Base-by-base conservation (phyloP, 106 monocot genomes). In the Agapanthus africanus region DNA sequence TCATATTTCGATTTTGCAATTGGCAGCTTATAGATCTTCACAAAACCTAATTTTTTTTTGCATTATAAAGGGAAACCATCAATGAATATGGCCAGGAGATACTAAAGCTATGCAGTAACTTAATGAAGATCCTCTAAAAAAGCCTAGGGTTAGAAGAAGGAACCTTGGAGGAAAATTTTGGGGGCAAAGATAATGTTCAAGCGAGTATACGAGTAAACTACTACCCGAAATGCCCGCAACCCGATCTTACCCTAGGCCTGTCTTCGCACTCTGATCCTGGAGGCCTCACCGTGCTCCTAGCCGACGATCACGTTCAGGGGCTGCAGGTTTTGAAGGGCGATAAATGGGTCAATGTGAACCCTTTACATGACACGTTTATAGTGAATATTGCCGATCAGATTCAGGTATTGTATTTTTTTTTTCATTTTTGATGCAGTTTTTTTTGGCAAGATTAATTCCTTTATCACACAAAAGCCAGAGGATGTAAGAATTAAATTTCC, bases 151-250 rank as follows among this genome's bases (percentile, higher is more conserved):
- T 84, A 27, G 80, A 73, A 13, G 28, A 7, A 6, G 66, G 26
- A 2, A 16, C 26, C 27, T 4, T 84, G 35, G 59, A 60, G 62
- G 41, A 50, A 16, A 57, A 67, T 18, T 84, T 80, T 22, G 84
- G 79, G 0, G 80, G 76, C 4, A 47, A 46, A 1, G 79, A 68
- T 3, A 76, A 75, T 2, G 56, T 35, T n/a, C 70, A 70, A 1
- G 80, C 31, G 6, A 67, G 73, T 47, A 40, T 82, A 52, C 61
- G 79, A 51, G 82, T 76, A 57, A 82, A 82, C 46, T 82, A 67
- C 41, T 86, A 82, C 70, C 85, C 85, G 2, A 82, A 54, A 44
- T 86, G 85, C 67, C 85, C 85, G 9, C 85, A 79, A 72, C 85
- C 85, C 30, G 79, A 86, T 2, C 75, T 82, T 6, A 63, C 85